Evolutionary conservation across 306 rosid species (phyloP).

Genomic region (Dryas octopetala): DNA sequence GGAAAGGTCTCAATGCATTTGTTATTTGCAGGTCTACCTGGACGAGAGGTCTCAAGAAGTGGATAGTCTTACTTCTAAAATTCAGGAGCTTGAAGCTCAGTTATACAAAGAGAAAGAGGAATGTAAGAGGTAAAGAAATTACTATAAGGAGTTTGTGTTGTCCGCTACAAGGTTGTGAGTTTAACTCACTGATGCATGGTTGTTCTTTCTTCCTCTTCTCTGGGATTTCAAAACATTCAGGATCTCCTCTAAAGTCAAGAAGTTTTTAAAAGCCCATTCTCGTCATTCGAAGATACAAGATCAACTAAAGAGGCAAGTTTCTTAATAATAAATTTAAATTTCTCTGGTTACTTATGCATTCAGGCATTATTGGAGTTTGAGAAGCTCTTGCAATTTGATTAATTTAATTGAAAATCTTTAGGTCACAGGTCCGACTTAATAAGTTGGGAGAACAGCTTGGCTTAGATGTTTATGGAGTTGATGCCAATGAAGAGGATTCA

Average conservation of each 20-base stretch:
- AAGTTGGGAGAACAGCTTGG: slow-evolving; percentile 81
- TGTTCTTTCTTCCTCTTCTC: slow-evolving; percentile 18
- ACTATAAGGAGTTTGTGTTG: background rate
- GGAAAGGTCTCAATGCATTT: background rate
- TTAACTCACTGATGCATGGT: slow-evolving; percentile 21
- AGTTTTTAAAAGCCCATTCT: slow-evolving; percentile 66
- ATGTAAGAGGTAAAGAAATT: slow-evolving; percentile 56
- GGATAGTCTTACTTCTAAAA: slow-evolving; percentile 78
- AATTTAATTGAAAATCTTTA: slow-evolving; percentile 32
- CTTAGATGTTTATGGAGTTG: slow-evolving; percentile 55
- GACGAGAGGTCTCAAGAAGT: slow-evolving; percentile 83
- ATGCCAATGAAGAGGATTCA: slow-evolving; percentile 75
- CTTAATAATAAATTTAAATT: background rate
- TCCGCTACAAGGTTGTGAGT: background rate
- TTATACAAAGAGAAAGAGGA: slow-evolving; percentile 69
- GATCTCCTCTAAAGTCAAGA: slow-evolving; percentile 69
- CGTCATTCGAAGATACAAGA: slow-evolving; percentile 65
- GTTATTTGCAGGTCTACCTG: slow-evolving; percentile 49
- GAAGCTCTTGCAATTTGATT: slow-evolving; percentile 16
- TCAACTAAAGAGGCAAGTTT: slow-evolving; percentile 67
- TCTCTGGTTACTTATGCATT: background rate
- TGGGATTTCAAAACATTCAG: slow-evolving; percentile 48
- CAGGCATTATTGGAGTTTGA: background rate
- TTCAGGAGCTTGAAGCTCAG: slow-evolving; percentile 86
- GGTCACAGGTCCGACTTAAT: slow-evolving; percentile 77